Conservation (phyloP, 495 filamentous ascomycete species). For the Neurospora tetraspora region DNA sequence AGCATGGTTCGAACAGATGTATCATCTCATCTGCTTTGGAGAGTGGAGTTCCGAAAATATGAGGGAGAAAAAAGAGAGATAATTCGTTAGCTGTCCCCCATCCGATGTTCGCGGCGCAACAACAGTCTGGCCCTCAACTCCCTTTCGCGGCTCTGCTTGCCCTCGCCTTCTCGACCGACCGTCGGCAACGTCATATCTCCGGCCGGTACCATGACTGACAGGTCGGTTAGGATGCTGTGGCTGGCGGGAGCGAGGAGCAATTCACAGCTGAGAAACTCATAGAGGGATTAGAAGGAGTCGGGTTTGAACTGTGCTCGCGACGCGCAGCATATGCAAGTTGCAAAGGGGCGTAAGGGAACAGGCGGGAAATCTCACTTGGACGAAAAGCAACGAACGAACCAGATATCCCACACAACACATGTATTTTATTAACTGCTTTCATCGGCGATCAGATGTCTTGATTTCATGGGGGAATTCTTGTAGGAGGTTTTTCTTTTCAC, state of each 20-base stretch:
- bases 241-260: neutral
- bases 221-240: neutral
- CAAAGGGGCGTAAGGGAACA: neutral
- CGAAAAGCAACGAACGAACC: slow-evolving; percentile 2
- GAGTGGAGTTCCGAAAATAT: neutral
- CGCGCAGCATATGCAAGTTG: neutral
- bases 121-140: neutral
- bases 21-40: slow-evolving; percentile 7
- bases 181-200: neutral
- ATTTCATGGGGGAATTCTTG: neutral
- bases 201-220: neutral
- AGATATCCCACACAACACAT: slow-evolving; percentile 3
- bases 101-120: neutral
- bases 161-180: neutral
- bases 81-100: neutral
- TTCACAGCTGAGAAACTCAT: neutral
- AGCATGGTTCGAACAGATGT: slow-evolving; percentile 9
- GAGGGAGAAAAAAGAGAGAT: neutral
- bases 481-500: neutral
- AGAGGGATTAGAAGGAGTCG: neutral
- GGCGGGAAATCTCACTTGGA: neutral
- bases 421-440: slow-evolving; percentile 3
- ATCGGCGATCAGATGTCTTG: neutral
- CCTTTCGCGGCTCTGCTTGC: neutral
- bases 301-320: neutral